A percentile compares a stretch with the other conserved stretches of the same genome.
phyloP scores from a whole-genome alignment of 768 basidiomycete species.

The Lactarius psammicola region DNA sequence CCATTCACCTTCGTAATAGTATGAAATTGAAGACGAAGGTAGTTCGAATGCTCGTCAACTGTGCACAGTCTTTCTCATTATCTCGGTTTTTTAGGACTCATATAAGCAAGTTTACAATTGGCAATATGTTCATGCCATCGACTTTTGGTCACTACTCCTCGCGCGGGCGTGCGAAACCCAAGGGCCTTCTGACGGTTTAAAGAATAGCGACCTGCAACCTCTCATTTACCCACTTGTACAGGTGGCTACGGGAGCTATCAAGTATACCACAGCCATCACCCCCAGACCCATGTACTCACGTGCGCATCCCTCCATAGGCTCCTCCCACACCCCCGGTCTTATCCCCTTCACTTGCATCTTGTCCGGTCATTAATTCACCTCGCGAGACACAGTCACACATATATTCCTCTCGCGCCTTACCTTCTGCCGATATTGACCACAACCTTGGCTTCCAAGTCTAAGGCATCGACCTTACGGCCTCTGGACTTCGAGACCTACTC shows the following conservation, averaged over 20 bases:
- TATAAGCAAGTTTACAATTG: conserved; percentile 97
- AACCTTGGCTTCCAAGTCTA: conserved; percentile 68
- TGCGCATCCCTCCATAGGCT: conserved; percentile 51
- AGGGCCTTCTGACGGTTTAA: conserved; percentile 47
- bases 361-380: conserved; percentile 85
- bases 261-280: conserved; percentile 49
- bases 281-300: conserved; percentile 11
- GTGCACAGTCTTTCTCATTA: background rate
- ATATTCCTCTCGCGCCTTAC: conserved; percentile 84
- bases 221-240: conserved; percentile 95
- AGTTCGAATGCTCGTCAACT: conserved; percentile 22
- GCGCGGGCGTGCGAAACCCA: conserved; percentile 72
- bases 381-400: conserved; percentile 76
- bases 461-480: conserved; percentile 81
- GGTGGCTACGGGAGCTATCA: conserved; percentile 88
- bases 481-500: conserved; percentile 84
- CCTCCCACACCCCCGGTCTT: conserved; percentile 85
- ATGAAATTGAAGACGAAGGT: conserved; percentile 89
- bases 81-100: conserved; percentile 57
- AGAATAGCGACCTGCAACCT: conserved; percentile 78
- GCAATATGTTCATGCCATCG: conserved; percentile 94
- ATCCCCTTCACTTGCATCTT: conserved; percentile 93
- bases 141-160: conserved; percentile 93
- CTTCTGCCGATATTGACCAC: conserved; percentile 84
- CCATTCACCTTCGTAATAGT: conserved; percentile 86